Percentiles rank a stretch among this genome's conserved stretches.
phyloP scores from a whole-genome alignment of 805 yeast species.

The Metschnikowia santaceciliae region DNA sequence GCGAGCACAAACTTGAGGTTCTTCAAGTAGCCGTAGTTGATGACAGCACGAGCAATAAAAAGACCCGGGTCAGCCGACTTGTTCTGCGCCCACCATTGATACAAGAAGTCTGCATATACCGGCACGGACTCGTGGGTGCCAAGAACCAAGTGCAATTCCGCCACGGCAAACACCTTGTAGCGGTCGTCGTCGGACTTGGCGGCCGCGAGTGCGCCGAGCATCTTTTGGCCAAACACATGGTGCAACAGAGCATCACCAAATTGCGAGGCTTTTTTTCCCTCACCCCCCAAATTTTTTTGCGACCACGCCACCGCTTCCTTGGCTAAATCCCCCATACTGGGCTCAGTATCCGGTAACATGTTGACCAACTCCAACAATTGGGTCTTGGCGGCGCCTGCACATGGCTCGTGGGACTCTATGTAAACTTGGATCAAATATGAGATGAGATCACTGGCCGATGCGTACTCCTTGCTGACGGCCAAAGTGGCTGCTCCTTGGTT shows the following conservation, averaged over 20 bases:
- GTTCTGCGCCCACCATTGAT: slow-evolving; percentile 32
- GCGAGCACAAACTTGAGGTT: slow-evolving; percentile 58
- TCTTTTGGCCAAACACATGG: slow-evolving; percentile 65
- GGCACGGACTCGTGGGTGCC: slow-evolving; percentile 56
- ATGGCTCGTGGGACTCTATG: slow-evolving; percentile 41
- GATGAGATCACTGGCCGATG: slow-evolving; percentile 76
- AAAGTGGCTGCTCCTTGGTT: slow-evolving; percentile 68
- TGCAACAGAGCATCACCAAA: slow-evolving; percentile 77
- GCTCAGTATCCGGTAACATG: slow-evolving; percentile 40
- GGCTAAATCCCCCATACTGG: slow-evolving; percentile 58
- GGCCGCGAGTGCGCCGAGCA: slow-evolving; percentile 37
- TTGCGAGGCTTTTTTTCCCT: slow-evolving; percentile 23
- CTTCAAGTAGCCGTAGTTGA: slow-evolving; percentile 68
- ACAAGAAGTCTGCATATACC: slow-evolving; percentile 42
- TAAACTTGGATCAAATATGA: slow-evolving; percentile 70
- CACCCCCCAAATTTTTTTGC: slow-evolving; percentile 22
- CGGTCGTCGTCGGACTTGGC: slow-evolving; percentile 24
- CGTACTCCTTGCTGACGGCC: slow-evolving; percentile 65
- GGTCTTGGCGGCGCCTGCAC: slow-evolving; percentile 38
- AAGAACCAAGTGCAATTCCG: slow-evolving; percentile 68
- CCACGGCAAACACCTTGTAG: slow-evolving; percentile 49
- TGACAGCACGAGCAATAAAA: slow-evolving; percentile 53
- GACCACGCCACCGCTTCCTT: slow-evolving; percentile 70
- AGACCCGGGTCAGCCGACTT: slow-evolving; percentile 25
- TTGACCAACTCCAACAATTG: slow-evolving; percentile 46